phyloP scores from a whole-genome alignment of 169 alveolate species.

The Cytauxzoon felis region DNA sequence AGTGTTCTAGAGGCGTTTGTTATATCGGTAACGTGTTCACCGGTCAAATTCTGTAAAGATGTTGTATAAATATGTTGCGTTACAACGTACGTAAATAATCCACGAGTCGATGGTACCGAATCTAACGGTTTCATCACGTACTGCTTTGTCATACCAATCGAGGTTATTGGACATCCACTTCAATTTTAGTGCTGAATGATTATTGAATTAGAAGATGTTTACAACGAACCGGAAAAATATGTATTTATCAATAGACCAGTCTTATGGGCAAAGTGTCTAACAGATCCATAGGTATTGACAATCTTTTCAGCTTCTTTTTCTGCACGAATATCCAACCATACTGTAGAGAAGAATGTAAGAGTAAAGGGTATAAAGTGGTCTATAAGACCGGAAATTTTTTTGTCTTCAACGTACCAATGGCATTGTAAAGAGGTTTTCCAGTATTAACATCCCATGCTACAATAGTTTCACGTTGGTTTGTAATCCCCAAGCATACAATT shows the following conservation, averaged over 20 bases:
- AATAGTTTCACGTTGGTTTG: conserved; percentile 83
- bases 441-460: conserved; percentile 82
- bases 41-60: conserved; percentile 61
- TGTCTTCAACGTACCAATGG: conserved; percentile 71
- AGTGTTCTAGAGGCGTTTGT: conserved; percentile 91
- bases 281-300: conserved; percentile 58
- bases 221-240: conserved; percentile 83
- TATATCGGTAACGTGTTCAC: conserved; percentile 84
- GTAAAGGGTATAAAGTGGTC: not conserved
- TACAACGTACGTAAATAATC: conserved; percentile 67
- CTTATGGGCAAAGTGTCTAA: conserved; percentile 67
- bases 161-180: conserved; percentile 80
- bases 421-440: conserved; percentile 85
- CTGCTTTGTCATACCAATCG: conserved; percentile 57
- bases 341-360: conserved; percentile 12
- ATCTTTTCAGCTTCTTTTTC: conserved; percentile 68
- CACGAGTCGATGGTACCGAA: conserved; percentile 88
- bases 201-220: conserved; percentile 31
- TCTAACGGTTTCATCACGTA: conserved; percentile 63
- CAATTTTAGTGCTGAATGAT: conserved; percentile 57
- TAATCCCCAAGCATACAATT: conserved; percentile 76
- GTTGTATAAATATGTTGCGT: not conserved
- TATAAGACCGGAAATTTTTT: not conserved
- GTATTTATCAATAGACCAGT: conserved; percentile 88
- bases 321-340: conserved; percentile 90